phyloP scores from a whole-genome alignment of 306 rosid species.

The Dalbergia cochinchinensis region DNA sequence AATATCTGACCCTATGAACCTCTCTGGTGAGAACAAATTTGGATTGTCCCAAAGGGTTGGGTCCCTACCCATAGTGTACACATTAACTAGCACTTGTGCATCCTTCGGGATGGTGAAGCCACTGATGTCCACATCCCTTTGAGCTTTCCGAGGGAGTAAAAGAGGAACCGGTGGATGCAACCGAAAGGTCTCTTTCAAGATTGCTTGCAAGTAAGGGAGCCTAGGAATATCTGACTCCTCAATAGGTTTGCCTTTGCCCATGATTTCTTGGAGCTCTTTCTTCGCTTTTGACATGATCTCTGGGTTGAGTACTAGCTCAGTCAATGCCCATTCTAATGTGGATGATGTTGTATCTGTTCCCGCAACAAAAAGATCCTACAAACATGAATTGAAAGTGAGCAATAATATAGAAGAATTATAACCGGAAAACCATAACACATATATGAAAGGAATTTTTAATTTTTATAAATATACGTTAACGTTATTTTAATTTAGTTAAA shows the following conservation, averaged over 20 bases:
- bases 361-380: neutral
- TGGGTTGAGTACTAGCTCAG: neutral
- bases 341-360: neutral
- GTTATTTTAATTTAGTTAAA: too few species aligned
- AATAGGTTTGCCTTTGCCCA: constrained; percentile 22
- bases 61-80: constrained; percentile 50
- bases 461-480: too few species aligned
- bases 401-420: neutral
- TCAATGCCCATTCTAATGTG: neutral
- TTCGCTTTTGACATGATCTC: neutral
- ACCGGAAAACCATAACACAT: neutral
- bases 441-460: too few species aligned
- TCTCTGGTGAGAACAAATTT: constrained; percentile 54
- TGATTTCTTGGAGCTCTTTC: too few species aligned
- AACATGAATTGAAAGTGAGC: neutral
- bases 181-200: constrained; percentile 57
- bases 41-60: constrained; percentile 55
- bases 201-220: constrained; percentile 59
- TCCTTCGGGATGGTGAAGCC: constrained; percentile 56
- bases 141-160: constrained; percentile 59
- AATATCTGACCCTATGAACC: constrained; percentile 55
- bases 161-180: constrained; percentile 53
- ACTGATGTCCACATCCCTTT: constrained; percentile 44
- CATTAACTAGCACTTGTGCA: constrained; percentile 56
- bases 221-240: constrained; percentile 58